Conservation (phyloP, 495 filamentous ascomycete genomes). For the Xylaria cubensis region DNA sequence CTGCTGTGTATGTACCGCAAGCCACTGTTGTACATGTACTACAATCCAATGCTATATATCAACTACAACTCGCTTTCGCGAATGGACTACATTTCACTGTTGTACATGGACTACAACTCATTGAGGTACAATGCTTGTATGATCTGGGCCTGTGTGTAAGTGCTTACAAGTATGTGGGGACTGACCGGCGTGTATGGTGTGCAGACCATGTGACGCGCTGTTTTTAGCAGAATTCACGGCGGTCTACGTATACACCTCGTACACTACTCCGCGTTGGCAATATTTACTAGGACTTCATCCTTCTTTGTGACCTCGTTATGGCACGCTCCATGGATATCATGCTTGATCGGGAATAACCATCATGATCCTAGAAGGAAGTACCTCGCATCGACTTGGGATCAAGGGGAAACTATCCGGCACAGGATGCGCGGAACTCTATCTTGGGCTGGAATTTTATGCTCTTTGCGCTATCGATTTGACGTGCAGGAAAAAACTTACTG, state of each 20-base stretch:
- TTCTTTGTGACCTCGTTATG: slow-evolving; percentile 5
- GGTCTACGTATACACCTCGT: not conserved
- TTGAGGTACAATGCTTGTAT: not conserved
- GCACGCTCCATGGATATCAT: slow-evolving; percentile 7
- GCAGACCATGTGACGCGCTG: slow-evolving; percentile 2
- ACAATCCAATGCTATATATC: too few relatives aligned
- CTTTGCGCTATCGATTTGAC: not conserved
- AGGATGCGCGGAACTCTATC: not conserved
- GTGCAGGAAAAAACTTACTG: not conserved
- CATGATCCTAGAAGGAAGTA: not conserved
- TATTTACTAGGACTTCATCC: slow-evolving; percentile 9
- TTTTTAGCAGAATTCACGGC: not conserved
- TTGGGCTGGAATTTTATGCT: not conserved
- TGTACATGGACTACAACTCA: too few relatives aligned
- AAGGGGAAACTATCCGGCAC: not conserved
- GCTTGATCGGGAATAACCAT: slow-evolving; percentile 2
- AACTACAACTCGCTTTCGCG: too few relatives aligned
- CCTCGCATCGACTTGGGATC: not conserved
- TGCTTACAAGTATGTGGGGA: not conserved
- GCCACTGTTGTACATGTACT: too few relatives aligned
- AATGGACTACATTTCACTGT: too few relatives aligned
- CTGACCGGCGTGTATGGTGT: not conserved
- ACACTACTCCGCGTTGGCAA: not conserved
- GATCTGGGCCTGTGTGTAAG: not conserved
- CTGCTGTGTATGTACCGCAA: too few relatives aligned